These are phyloP conservation scores for Kokia cookei DNA, from an alignment of 441 rosid genomes.

Conservation along the genomic window DNA sequence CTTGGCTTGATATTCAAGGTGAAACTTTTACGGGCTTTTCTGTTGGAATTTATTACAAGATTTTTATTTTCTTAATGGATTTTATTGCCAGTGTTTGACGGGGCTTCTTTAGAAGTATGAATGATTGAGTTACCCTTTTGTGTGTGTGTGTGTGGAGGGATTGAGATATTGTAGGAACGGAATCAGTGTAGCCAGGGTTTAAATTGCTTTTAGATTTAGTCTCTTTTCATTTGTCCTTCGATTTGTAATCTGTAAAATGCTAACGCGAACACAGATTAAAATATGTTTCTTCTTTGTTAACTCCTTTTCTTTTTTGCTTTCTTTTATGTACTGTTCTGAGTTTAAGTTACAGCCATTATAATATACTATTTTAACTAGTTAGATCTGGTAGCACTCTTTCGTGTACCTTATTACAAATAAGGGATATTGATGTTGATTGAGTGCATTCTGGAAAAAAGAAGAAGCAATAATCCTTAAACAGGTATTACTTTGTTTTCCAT, in stretches of 20 bases:
- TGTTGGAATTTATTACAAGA: neutral
- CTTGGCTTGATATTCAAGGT: neutral
- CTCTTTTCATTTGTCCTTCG: neutral
- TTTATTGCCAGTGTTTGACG: too few species aligned
- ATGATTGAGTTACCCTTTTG: too few species aligned
- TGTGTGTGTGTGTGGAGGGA: neutral
- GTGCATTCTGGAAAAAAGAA: neutral
- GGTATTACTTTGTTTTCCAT: neutral
- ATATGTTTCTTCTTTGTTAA: neutral
- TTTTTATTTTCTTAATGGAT: too few species aligned
- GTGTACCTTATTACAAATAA: neutral
- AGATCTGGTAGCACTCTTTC: neutral
- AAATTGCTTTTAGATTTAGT: neutral
- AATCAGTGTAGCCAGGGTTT: neutral
- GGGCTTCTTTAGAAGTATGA: too few species aligned
- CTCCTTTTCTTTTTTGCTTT: neutral
- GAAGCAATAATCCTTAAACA: neutral
- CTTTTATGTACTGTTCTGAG: neutral
- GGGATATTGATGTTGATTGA: neutral
- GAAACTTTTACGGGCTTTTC: neutral
- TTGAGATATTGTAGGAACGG: neutral
- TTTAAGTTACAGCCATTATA: neutral
- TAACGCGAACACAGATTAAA: neutral
- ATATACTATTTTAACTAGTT: neutral
- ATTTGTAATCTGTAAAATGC: neutral